Evolutionary conservation across 2,329 filamentous ascomycete genomes (phyloP).

Genomic region (Paracamarosporium sp.): DNA sequence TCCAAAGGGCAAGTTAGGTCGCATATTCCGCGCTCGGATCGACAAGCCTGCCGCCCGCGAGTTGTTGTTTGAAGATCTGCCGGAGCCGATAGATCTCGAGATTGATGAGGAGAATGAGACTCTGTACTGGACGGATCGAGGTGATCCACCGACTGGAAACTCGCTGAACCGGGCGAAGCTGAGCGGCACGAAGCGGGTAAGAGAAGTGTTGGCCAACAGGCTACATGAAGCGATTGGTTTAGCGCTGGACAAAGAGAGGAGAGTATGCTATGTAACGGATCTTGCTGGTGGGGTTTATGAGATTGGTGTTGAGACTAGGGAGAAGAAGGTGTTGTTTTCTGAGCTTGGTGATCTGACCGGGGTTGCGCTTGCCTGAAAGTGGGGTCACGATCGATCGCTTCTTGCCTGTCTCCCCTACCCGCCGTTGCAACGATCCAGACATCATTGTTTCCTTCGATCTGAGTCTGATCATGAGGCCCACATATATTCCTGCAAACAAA

Average conservation of each 20-base stretch:
- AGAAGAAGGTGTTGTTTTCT: conserved; percentile 21
- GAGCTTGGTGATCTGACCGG: conserved; percentile 21
- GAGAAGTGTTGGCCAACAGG: conserved; percentile 19
- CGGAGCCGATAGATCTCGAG: conserved; percentile 62
- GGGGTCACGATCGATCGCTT: too few species aligned
- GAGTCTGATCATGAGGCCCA: too few species aligned
- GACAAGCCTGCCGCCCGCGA: conserved; percentile 48
- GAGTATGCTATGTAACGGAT: conserved; percentile 23
- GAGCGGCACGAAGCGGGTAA: background rate
- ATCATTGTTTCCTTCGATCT: too few species aligned
- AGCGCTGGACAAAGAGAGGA: conserved; percentile 14
- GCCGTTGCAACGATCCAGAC: too few species aligned
- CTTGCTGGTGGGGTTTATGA: conserved; percentile 24
- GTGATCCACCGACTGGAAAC: conserved; percentile 63
- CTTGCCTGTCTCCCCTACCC: too few species aligned
- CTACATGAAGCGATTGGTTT: conserved; percentile 34
- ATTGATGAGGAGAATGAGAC: conserved; percentile 54
- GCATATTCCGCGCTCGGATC: conserved; percentile 59
- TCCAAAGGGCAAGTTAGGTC: conserved; percentile 58
- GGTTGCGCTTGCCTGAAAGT: conserved; percentile 18
- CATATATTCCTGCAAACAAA: too few species aligned
- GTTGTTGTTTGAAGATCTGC: conserved; percentile 34
- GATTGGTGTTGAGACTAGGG: conserved; percentile 17
- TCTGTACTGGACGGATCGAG: conserved; percentile 68
- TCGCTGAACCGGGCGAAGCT: conserved; percentile 54